Conservation (phyloP, 2,329 filamentous ascomycete species). For the Colletotrichum eremochloae region DNA sequence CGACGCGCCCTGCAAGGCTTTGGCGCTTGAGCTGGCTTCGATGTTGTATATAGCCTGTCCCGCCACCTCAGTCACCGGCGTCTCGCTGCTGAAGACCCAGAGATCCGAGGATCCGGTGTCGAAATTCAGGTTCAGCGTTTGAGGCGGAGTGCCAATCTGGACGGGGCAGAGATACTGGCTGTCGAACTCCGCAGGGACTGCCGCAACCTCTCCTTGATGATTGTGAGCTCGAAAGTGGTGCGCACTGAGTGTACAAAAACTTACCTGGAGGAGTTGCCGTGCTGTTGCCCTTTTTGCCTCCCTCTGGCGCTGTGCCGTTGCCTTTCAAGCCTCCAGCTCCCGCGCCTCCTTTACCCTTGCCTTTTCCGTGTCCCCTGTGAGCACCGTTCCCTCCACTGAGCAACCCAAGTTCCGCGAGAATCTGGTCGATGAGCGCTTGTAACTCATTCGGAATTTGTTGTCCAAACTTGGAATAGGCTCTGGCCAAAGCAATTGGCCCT, state of each 20-base stretch:
- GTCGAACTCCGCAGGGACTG: slow-evolving; percentile 62
- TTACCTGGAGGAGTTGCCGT: slow-evolving; percentile 13
- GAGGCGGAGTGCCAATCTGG: slow-evolving; percentile 64
- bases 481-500: slow-evolving; percentile 55
- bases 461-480: slow-evolving; percentile 57
- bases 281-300: slow-evolving; percentile 22
- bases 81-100: slow-evolving; percentile 63
- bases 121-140: slow-evolving; percentile 56
- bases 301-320: slow-evolving; percentile 19
- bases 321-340: slow-evolving; percentile 29
- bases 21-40: slow-evolving; percentile 54
- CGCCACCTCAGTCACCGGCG: slow-evolving; percentile 50
- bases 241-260: not conserved
- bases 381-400: slow-evolving; percentile 16
- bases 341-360: slow-evolving; percentile 16
- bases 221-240: slow-evolving; percentile 35
- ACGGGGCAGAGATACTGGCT: slow-evolving; percentile 69
- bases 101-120: slow-evolving; percentile 61
- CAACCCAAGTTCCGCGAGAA: slow-evolving; percentile 53
- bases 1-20: slow-evolving; percentile 52
- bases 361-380: slow-evolving; percentile 18
- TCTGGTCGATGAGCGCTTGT: slow-evolving; percentile 49
- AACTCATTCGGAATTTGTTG: slow-evolving; percentile 52
- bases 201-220: slow-evolving; percentile 53
- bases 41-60: slow-evolving; percentile 58